Evolutionary conservation across 2,329 filamentous ascomycete genomes (phyloP).

Genomic region (Ceratocystis alfenasii): DNA sequence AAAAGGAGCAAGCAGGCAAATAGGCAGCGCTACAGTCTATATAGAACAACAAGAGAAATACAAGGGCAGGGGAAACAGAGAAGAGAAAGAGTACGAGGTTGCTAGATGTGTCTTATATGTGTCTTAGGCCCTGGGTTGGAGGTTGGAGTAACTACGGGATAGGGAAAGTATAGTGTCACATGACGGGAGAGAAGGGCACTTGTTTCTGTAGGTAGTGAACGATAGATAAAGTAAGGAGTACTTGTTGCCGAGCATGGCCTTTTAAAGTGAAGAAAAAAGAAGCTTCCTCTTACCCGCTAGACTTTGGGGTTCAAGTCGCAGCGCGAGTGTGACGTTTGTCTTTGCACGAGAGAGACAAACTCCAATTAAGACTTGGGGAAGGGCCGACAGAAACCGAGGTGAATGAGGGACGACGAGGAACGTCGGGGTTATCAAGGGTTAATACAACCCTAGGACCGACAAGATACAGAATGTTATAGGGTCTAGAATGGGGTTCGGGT

Average conservation of each 20-base stretch:
- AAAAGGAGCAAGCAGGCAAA: neutral
- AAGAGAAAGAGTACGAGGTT: neutral
- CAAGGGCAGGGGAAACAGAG: neutral
- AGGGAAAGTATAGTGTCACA: neutral
- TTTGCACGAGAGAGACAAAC: neutral
- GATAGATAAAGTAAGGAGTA: neutral
- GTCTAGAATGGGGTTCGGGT: too few relatives aligned
- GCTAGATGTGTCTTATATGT: neutral
- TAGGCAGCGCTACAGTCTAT: neutral
- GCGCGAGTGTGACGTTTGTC: neutral
- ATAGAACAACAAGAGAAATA: neutral
- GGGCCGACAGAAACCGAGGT: conserved; percentile 4
- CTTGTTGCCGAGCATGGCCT: neutral
- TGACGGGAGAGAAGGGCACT: neutral
- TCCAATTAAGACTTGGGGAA: conserved; percentile 5
- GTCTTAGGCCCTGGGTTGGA: neutral
- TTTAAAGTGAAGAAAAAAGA: neutral
- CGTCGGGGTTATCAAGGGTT: neutral
- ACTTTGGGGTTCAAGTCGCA: neutral
- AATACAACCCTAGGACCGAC: neutral
- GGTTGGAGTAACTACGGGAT: neutral
- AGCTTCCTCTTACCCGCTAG: neutral
- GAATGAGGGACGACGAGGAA: neutral
- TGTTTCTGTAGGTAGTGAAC: neutral
- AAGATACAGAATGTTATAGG: too few relatives aligned